Conservation (phyloP, 1,284 basidiomycete species). For the Microstroma glucosiphilum region DNA sequence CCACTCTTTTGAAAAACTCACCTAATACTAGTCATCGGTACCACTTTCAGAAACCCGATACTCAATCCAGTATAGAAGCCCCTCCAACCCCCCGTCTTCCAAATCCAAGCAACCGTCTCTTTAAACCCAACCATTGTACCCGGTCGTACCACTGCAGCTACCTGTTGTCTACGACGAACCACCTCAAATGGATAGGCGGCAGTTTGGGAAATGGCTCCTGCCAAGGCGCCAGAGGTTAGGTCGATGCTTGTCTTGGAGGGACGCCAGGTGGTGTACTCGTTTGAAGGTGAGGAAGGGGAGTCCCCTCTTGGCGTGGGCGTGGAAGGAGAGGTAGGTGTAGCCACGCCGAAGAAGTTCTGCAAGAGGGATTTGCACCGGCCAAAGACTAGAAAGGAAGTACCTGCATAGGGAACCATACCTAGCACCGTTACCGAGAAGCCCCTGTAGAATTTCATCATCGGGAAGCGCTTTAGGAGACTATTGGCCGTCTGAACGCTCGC, state of each 20-base stretch:
- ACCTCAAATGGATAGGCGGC: slow-evolving; percentile 95
- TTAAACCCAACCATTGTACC: slow-evolving; percentile 39
- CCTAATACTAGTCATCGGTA: slow-evolving; percentile 72
- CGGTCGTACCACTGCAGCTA: slow-evolving; percentile 60
- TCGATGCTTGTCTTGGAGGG: slow-evolving; percentile 53
- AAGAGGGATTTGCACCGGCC: slow-evolving; percentile 42
- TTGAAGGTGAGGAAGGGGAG: not conserved
- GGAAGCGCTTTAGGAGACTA: slow-evolving; percentile 28
- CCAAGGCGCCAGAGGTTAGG: slow-evolving; percentile 78
- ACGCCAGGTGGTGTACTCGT: slow-evolving; percentile 16
- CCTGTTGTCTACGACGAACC: slow-evolving; percentile 86
- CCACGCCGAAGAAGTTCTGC: slow-evolving; percentile 30
- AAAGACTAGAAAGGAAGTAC: slow-evolving; percentile 75
- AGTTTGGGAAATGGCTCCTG: slow-evolving; percentile 82
- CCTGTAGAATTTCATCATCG: slow-evolving; percentile 78
- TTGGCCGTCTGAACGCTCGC: slow-evolving; percentile 11
- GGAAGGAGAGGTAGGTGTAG: not conserved
- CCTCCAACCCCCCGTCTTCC: slow-evolving; percentile 65
- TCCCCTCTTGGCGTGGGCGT: not conserved
- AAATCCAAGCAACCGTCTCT: slow-evolving; percentile 58
- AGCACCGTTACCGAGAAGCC: slow-evolving; percentile 62
- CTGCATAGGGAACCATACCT: slow-evolving; percentile 88
- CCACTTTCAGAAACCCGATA: slow-evolving; percentile 91
- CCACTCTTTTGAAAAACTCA: slow-evolving; percentile 13
- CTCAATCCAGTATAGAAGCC: slow-evolving; percentile 91